A percentile compares a stretch with the other conserved stretches of the same genome.
Evolutionary conservation across 179 eudicot species (phyloP).

Genomic region (Silene noctiflora): DNA sequence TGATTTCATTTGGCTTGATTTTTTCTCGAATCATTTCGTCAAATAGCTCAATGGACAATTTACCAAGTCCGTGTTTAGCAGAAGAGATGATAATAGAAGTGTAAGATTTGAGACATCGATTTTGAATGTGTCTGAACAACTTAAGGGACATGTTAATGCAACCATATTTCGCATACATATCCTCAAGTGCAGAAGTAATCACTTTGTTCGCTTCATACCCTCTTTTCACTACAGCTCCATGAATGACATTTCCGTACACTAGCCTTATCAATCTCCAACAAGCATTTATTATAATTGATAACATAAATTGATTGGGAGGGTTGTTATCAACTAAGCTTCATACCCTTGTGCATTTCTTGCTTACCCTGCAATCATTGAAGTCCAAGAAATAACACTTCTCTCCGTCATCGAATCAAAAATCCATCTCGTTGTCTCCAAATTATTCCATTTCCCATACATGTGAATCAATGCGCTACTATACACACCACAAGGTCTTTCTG

Average conservation of each 20-base stretch:
- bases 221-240: slow-evolving; percentile 40
- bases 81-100: slow-evolving; percentile 60
- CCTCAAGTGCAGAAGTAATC: slow-evolving; percentile 49
- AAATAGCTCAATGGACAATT: slow-evolving; percentile 45
- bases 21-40: slow-evolving; percentile 44
- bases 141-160: slow-evolving; percentile 38
- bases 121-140: slow-evolving; percentile 34
- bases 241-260: slow-evolving; percentile 43
- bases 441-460: slow-evolving; percentile 63
- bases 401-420: slow-evolving; percentile 50
- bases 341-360: slow-evolving; percentile 50
- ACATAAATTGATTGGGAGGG: slow-evolving; percentile 50
- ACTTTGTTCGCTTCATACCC: slow-evolving; percentile 46
- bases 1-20: slow-evolving; percentile 46
- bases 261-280: slow-evolving; percentile 54
- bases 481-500: slow-evolving; percentile 46
- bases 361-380: slow-evolving; percentile 55
- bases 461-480: slow-evolving; percentile 50
- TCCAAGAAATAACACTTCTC: slow-evolving; percentile 57
- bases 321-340: slow-evolving; percentile 29
- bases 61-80: slow-evolving; percentile 56
- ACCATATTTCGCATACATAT: slow-evolving; percentile 72
- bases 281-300: slow-evolving; percentile 51
- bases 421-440: slow-evolving; percentile 43
- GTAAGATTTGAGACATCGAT: slow-evolving; percentile 43